Base-by-base conservation (phyloP, 164 flowering plant species). In the Buxus sempervirens region DNA sequence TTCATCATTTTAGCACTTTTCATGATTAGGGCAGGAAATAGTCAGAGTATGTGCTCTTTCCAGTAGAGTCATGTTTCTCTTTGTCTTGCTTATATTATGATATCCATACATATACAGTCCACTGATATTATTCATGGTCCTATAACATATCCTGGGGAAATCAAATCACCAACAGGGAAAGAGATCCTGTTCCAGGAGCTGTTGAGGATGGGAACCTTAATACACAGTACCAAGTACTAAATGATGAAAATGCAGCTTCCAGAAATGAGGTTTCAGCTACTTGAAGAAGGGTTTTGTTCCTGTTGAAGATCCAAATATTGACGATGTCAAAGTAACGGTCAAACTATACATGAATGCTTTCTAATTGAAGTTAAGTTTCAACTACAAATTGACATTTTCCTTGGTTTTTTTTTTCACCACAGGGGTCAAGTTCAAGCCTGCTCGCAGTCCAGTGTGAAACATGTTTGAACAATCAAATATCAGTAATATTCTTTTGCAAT, bases 141-240 rank as follows among this genome's bases (percentile, higher is more conserved):
- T 15, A 15, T 58, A 27, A 16, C 38, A 25, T 58, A 58, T 14
- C 38, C 61, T 19, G 15, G 19, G 32, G 61, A 0, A 7, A 3
- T 3, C 57, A 26, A 53, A 53, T 65, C 77, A 62, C 22, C 63
- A 58, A 60, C 70, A 83, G 84, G 8, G 88, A 65, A 60, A 76
- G 68, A 54, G 77, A 70, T 27, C 49, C 73, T 18, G 71, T 21
- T 56, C 60, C 66, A 16, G 32, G 26, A 21, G 28, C 70, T 60
- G 21, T 59, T 19, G 78, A 63, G 36, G 66, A 73, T 68, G 78
- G 65, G 25, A 70, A 75, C 49, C 58, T 27, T 14, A 18, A 26
- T 54, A 62, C 58, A 20, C 67, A 75, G n/a, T 84, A 86, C 73
- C 77, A 80, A 73, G 64, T 60, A 38, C 82, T 86, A 41, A 67